Conservation (phyloP, 495 filamentous ascomycete genomes). For the Neurospora tetraspora region DNA sequence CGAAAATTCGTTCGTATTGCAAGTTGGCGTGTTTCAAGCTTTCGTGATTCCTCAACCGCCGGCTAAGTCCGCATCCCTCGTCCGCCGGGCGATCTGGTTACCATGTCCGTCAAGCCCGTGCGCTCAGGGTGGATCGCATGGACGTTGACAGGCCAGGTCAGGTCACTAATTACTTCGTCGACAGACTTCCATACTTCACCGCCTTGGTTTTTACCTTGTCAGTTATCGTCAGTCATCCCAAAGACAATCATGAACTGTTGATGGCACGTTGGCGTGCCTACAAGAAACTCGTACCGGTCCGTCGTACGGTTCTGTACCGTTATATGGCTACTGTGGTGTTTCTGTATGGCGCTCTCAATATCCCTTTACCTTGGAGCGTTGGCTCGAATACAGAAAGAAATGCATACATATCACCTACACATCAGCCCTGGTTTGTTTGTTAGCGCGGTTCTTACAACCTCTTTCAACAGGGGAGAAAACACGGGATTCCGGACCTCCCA, state of each 20-base stretch:
- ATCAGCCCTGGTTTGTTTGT: too few relatives aligned
- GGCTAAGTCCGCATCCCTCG: not conserved
- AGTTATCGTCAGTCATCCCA: not conserved
- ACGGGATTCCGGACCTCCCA: too few relatives aligned
- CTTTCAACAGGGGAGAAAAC: too few relatives aligned
- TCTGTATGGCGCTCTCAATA: not conserved
- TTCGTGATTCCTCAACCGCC: not conserved
- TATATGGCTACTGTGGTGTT: not conserved
- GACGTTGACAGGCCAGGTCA: not conserved
- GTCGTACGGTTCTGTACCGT: not conserved
- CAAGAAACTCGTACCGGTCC: not conserved
- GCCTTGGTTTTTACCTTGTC: not conserved
- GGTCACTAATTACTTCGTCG: not conserved
- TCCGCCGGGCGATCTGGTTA: not conserved
- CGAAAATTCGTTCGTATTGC: not conserved
- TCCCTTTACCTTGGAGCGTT: not conserved
- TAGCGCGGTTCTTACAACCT: too few relatives aligned
- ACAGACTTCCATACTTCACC: not conserved
- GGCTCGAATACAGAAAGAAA: not conserved
- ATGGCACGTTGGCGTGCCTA: not conserved
- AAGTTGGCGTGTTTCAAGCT: not conserved
- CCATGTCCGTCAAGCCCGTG: not conserved
- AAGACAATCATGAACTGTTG: not conserved
- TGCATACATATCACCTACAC: not conserved
- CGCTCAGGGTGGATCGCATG: not conserved